Base-by-base conservation (phyloP, 2,329 filamentous ascomycete species). In the Metarhizium album region DNA sequence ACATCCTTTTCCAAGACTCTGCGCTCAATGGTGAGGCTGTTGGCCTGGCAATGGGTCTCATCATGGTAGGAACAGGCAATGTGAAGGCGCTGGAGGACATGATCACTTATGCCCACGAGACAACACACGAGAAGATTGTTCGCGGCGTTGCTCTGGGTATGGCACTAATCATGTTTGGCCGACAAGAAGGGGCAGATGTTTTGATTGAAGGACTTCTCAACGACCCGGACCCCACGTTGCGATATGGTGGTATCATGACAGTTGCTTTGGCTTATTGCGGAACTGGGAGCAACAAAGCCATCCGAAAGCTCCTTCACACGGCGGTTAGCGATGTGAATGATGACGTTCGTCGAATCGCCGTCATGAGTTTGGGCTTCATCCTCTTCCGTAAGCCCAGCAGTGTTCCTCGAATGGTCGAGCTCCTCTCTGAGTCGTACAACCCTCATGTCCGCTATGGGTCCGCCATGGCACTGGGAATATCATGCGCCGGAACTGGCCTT, bases 161-260 rank as follows among this genome's bases (percentile, higher is more conserved):
- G 89, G 90, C 93, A 11, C 75, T 98, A 53, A 95, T 98, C 73
- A 97, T 97, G 91, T 98, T 93, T 61, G 90, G 86, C 46, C 86
- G 90, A 53, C 90, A 97, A 70, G 93, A 98, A 69, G 86, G 86
- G 56, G 93, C 93, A 13, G 93, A 98, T 68, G 87, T 93, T 62
- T 80, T 97, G 60, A 94, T 98, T 58, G 91, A 95, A 63, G 90
- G 88, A 46, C 82, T 98, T 2, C 78, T 98, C 35, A 90, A 89
- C 56, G 93, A 98, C 60, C 87, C 93, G 1, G 91, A 98, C 64
- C 89, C 93, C 58, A 91, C 89, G 7, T 76, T 98, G 54, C 83
- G 93, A 58, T 98, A 98, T 60, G 93, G 93, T 66, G 93, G 93
- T 74, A 95, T 98, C 67, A 89, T 98, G 82, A 95, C 93, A n/a